These are phyloP conservation scores for Cyclospora cayetanensis DNA, from an alignment of 169 alveolate species.

Conservation along the genomic window DNA sequence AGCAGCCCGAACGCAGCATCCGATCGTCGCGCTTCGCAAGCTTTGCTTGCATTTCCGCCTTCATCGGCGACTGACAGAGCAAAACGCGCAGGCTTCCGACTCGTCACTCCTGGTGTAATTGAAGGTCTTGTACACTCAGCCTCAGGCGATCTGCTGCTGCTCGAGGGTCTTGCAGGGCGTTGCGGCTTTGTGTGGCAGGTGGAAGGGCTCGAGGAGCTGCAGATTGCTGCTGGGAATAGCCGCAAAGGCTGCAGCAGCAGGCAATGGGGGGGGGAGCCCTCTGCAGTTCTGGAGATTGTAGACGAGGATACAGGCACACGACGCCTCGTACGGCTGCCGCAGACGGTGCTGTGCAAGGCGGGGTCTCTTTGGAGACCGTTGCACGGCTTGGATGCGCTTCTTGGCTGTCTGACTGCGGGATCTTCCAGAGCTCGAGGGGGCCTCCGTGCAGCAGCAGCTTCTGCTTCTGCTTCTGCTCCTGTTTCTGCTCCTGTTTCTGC, in stretches of 20 bases:
- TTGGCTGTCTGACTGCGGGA: background rate
- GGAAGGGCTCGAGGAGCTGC: conserved; percentile 60
- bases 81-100: background rate
- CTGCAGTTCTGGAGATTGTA: conserved; percentile 32
- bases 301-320: conserved; percentile 9
- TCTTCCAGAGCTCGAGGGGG: background rate
- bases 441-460: background rate
- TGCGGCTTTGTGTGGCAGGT: conserved; percentile 69
- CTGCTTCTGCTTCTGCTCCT: too few species aligned
- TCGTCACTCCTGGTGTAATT: background rate
- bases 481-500: too few species aligned
- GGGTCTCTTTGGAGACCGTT: conserved; percentile 52
- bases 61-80: background rate
- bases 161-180: conserved; percentile 57
- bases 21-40: conserved; percentile 9
- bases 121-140: conserved; percentile 33
- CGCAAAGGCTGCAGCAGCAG: conserved; percentile 26
- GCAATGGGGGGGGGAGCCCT: background rate
- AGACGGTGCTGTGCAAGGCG: conserved; percentile 29
- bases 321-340: conserved; percentile 35
- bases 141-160: conserved; percentile 25
- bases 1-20: background rate
- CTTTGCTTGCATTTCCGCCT: background rate
- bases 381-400: conserved; percentile 39
- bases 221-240: conserved; percentile 4